phyloP scores from a whole-genome alignment of 225 moss, liverwort and hornwort species.

The Rhytidiadelphus loreus region DNA sequence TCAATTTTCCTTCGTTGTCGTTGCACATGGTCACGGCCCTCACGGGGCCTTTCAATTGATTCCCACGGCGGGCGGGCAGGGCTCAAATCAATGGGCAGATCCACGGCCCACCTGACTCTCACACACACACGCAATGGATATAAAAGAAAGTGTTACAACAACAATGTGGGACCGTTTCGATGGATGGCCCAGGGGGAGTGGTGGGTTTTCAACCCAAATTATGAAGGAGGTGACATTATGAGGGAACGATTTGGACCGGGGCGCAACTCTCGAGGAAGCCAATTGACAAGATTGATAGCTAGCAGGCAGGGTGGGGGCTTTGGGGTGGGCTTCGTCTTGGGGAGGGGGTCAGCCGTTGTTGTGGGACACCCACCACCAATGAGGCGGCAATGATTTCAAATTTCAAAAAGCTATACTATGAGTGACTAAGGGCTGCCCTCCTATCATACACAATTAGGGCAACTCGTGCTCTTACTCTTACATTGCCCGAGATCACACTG shows the following conservation, averaged over 20 bases:
- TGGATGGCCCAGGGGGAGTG: too few species aligned
- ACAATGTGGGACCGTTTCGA: background rate
- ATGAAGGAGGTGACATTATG: background rate
- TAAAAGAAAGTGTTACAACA: background rate
- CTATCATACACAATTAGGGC: background rate
- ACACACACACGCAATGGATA: background rate
- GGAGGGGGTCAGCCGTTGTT: background rate
- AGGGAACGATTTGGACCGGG: background rate
- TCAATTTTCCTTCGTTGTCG: background rate
- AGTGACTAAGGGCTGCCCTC: background rate
- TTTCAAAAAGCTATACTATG: background rate
- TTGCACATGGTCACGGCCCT: background rate
- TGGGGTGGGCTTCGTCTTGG: background rate
- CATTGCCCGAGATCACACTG: background rate
- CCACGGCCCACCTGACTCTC: background rate
- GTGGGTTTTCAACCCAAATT: background rate
- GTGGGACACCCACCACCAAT: constrained; percentile 33
- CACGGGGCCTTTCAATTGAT: background rate
- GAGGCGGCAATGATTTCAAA: background rate
- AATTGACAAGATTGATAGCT: background rate
- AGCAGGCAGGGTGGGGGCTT: too few species aligned
- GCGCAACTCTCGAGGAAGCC: background rate
- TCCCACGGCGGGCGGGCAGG: background rate
- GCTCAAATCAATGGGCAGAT: background rate
- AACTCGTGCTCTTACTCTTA: background rate